Base-by-base conservation (phyloP, 495 filamentous ascomycete genomes). In the Cercophora sp. region DNA sequence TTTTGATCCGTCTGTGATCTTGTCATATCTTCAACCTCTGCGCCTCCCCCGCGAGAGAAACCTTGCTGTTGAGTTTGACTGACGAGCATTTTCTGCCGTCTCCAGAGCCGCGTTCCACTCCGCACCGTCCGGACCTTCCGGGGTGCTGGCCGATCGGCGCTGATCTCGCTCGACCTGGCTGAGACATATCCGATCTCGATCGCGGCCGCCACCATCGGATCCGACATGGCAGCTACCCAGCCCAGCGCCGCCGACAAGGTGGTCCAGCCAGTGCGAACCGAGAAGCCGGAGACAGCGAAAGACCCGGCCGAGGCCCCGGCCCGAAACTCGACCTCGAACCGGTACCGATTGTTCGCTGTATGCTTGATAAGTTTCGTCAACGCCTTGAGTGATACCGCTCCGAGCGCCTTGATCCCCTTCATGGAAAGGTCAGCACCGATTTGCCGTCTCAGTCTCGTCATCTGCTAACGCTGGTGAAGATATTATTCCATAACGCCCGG, bases 331-430 rank as follows among this genome's bases (percentile, higher is more conserved):
- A 2, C 37, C 3, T 18, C 40, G 37, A 85, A 78, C 53, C 71
- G 71, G 31, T 77, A 52, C 43, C 65, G 75, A 9, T 50, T 79
- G 22, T 48, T 76, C 10, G 52, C 71, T 8, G 68, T 71, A 13
- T 83, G 79, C 48, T 58, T 77, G 50, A 65, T 79, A 46, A 79
- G 69, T 20, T 78, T 87, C 54, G 67, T 71, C 8, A 79, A 76
- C 52, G 84, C 83, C 0, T 59, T 87, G 48, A 80, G 74, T 44
- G 84, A 87, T 63, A 74, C 78, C 18, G 84, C 84, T 1, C 79
- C 85, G 3, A 88, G 87, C 59, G 85, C 86, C 25, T 58, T 91
- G 37, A 84, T 91, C 57, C 87, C 87, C 1, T 85, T 86, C 55
- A 84, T 92, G 57, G 74, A 79, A 56, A 67, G 60, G 75, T 76